Evolutionary conservation across 2,329 filamentous ascomycete genomes (phyloP), one percentile per base, ranked within the genome.

Genomic region (Neofusicoccum parvum): DNA sequence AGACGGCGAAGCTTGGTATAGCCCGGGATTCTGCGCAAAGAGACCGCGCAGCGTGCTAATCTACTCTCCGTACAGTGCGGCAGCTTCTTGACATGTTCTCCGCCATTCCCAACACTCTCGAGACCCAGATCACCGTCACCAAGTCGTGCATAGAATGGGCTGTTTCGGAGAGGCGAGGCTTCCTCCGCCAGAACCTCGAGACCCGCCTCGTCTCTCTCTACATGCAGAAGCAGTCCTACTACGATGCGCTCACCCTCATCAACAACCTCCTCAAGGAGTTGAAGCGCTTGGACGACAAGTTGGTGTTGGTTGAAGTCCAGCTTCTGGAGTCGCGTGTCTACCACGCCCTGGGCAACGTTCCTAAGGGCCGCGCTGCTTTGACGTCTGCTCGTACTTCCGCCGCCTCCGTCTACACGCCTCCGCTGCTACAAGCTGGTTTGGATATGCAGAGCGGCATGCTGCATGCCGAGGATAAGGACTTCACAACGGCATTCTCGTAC

Each of bases 141-240:
- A 97, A 97, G 82, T 97, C 95, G 81, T 98, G 93, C 83, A 99
- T 99, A 88, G 94, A 98, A 82, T 99, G 95, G 95, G 95, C 95
- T 56, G 92, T 94, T 64, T 91, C 92, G 62, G 93, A 98, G 83
- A 91, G 94, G 73, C 91, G 95, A 76, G 92, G 92, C 67, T 99
- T 99, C 86, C 88, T 99, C 72, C 93, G 95, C 71, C 95, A 99
- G 83, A 97, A 96, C 80, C 92, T 99, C 76, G 93, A 99, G 85
- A 96, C 94, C 66, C 91, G 95, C 69, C 90, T 99, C 66, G 95
- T 99, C 64, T 86, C 88, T 62, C 89, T 99, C 68, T 92, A 97
- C 84, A 98, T 99, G 91, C 89, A 92, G 74, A 98, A 98, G 83
- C 92, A 97, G 79, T 90, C 93, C 65, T 98, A 97, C 84, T 98